These are phyloP conservation scores for Prunella vulgaris DNA, from an alignment of 257 asterid species.

Conservation along the genomic window DNA sequence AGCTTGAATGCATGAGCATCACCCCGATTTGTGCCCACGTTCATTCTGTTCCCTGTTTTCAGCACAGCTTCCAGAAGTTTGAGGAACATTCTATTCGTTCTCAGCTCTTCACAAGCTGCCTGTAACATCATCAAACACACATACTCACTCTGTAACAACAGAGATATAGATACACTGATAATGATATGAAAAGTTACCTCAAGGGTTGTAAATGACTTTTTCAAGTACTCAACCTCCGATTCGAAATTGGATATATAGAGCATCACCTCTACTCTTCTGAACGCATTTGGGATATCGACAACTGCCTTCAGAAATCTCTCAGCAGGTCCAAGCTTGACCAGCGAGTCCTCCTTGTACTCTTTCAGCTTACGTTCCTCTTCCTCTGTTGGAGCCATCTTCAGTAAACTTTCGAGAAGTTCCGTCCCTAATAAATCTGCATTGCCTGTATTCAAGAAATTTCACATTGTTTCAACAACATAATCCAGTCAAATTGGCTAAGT, in stretches of 20 bases:
- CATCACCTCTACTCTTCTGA: slow-evolving; percentile 81
- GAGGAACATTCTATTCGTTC: slow-evolving; percentile 81
- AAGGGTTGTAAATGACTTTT: slow-evolving; percentile 70
- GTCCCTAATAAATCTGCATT: slow-evolving; percentile 70
- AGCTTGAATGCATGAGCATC: slow-evolving; percentile 98
- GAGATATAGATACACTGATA: too few species aligned
- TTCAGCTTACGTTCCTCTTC: slow-evolving; percentile 87
- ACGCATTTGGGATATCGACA: slow-evolving; percentile 79
- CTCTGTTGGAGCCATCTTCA: slow-evolving; percentile 94
- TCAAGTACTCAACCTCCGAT: slow-evolving; percentile 82
- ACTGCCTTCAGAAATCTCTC: slow-evolving; percentile 82
- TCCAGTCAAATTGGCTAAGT: background rate
- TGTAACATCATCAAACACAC: slow-evolving; percentile 39
- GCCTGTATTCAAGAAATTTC: slow-evolving; percentile 41
- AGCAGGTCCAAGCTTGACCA: slow-evolving; percentile 74
- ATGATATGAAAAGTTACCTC: slow-evolving; percentile 52
- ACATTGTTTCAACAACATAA: background rate
- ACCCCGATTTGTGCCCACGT: slow-evolving; percentile 93
- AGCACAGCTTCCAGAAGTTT: slow-evolving; percentile 96
- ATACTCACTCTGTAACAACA: too few species aligned
- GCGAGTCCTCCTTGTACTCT: slow-evolving; percentile 68
- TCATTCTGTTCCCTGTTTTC: slow-evolving; percentile 95
- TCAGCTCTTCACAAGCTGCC: slow-evolving; percentile 91
- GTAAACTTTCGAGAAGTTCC: slow-evolving; percentile 82
- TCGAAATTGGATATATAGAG: slow-evolving; percentile 74